Conservation (phyloP, 2,329 filamentous ascomycete species). For the Hawksworthiomyces lignivorus region DNA sequence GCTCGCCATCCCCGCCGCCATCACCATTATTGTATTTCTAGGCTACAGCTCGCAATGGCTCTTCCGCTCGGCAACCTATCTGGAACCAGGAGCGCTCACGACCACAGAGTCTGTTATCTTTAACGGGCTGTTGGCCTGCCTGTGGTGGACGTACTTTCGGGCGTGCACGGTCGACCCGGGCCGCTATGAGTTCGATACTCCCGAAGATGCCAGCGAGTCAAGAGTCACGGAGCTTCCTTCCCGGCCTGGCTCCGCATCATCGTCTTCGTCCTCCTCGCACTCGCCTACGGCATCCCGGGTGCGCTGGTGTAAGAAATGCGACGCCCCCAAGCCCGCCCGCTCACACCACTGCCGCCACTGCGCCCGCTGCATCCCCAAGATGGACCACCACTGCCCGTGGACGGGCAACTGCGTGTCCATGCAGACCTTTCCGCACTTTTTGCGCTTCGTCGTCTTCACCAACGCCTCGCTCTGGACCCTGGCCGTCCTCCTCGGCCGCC, state of each 20-base stretch:
- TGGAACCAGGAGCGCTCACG: slow-evolving; percentile 54
- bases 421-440: slow-evolving; percentile 73
- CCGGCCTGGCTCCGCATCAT: neutral
- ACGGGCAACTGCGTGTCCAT: slow-evolving; percentile 76
- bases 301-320: slow-evolving; percentile 71
- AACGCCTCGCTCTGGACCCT: slow-evolving; percentile 58
- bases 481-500: slow-evolving; percentile 50
- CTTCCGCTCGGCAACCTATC: slow-evolving; percentile 51
- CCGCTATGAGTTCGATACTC: slow-evolving; percentile 36
- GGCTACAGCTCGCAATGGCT: slow-evolving; percentile 66
- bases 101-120: slow-evolving; percentile 51
- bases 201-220: no score
- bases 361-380: slow-evolving; percentile 65
- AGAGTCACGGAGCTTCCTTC: no score
- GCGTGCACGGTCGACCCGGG: slow-evolving; percentile 53
- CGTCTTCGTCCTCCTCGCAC: slow-evolving; percentile 3
- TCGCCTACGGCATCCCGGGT: slow-evolving; percentile 1
- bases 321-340: slow-evolving; percentile 64
- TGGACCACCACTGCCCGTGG: slow-evolving; percentile 87
- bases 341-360: slow-evolving; percentile 78
- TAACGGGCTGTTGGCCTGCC: slow-evolving; percentile 55
- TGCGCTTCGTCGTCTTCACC: slow-evolving; percentile 68
- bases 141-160: slow-evolving; percentile 63
- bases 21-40: slow-evolving; percentile 59
- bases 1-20: slow-evolving; percentile 63